Evolutionary conservation across 371 early-diverging fungal genomes (phyloP), one percentile per base, ranked within the genome.

Genomic region (Thermomucor indicae-seudaticae): DNA sequence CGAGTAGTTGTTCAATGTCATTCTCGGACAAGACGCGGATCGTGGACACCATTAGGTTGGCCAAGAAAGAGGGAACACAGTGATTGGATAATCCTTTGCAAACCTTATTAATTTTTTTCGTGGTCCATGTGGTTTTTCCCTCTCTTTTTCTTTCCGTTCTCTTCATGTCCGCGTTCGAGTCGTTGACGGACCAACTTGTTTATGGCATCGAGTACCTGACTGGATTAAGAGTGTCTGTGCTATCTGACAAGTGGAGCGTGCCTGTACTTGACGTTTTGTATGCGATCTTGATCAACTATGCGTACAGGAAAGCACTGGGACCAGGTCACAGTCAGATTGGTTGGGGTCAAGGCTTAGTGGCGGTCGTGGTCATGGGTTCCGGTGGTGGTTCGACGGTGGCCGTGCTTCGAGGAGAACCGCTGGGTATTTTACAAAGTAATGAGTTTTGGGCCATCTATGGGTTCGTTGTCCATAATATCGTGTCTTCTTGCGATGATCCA

Each of bases 331-430:
- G 37, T 8, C 65, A 64, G 38, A 57, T 74, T 47, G 75, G 70
- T 6, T 74, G 75, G 75, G 67, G 68, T 19, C 81, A 81, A 43
- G 79, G 75, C 14, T 51, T 77, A 6, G 28, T 81, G 14, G 79
- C 81, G 10, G 68, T 70, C 12, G 45, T 77, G 1, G 68, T 70
- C n/a, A 78, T 79, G 76, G 58, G 74, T 19, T 69, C 74, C 8
- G 81, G 81, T 38, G 81, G 81, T 44, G 79, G 79, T 10, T 79
- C 64, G 31, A 70, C 75, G 1, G 70, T 70, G 0, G 43, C 62
- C 3, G 43, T 74, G 0, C 28, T 74, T 27, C 53, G 70, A 41
- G 75, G 75, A 3, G 75, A 74, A 30, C 70, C 70, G 17, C 34
- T 70, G 20, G 62, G 66, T 29, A 62, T 70, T 10, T 54, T 74